Evolutionary conservation across 176 grass and related monocot species (phyloP).

Genomic region (Aegilops umbellulata): DNA sequence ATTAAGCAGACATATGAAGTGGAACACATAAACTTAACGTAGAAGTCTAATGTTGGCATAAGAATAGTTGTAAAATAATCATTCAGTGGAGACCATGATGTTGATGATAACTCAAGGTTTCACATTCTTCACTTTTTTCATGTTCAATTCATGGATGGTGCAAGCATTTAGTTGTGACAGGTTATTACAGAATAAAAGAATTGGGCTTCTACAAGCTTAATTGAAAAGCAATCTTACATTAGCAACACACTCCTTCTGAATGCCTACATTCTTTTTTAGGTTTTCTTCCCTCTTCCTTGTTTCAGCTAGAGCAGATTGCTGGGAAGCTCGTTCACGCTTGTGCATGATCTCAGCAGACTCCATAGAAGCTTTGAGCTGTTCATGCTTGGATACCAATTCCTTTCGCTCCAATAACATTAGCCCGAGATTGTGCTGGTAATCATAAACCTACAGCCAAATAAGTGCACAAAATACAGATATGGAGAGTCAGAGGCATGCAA

Average conservation of each 20-base stretch:
- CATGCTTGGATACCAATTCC: constrained; percentile 60
- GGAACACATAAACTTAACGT: background rate
- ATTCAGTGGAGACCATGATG: background rate
- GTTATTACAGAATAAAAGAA: background rate
- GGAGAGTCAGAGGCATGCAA: background rate
- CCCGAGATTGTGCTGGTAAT: constrained; percentile 85
- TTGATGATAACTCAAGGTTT: background rate
- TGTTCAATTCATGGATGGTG: background rate
- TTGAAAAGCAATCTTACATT: constrained; percentile 53
- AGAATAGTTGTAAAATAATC: background rate
- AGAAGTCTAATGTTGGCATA: background rate
- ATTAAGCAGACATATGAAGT: background rate
- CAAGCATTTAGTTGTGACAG: background rate
- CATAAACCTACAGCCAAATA: constrained; percentile 58
- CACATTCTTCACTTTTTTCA: background rate
- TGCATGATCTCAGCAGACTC: constrained; percentile 56
- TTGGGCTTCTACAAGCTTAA: background rate
- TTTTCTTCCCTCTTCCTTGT: constrained; percentile 65
- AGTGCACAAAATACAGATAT: background rate
- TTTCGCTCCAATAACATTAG: constrained; percentile 79
- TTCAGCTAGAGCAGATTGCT: constrained; percentile 66
- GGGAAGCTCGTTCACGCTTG: constrained; percentile 60
- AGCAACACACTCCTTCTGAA: constrained; percentile 77
- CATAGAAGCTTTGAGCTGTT: constrained; percentile 68
- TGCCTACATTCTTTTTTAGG: constrained; percentile 63